A percentile compares a stretch with the other conserved stretches of the same genome.
These are phyloP conservation scores for Dillenia turbinata DNA, from an alignment of 164 flowering plant genomes.

Conservation along the genomic window DNA sequence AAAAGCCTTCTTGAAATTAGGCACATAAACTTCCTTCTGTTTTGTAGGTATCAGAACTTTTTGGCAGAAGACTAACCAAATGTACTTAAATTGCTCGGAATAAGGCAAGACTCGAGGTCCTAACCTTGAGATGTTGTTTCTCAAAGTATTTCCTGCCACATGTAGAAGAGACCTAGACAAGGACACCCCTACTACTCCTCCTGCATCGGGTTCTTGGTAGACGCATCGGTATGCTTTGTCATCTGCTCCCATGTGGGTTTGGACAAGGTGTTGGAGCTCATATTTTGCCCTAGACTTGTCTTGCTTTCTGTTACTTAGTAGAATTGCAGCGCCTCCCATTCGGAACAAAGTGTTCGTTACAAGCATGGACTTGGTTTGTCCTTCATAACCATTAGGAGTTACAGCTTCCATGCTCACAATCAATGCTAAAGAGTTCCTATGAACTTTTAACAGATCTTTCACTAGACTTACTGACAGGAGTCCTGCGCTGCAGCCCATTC, in stretches of 20 bases:
- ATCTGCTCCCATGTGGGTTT: slow-evolving; percentile 50
- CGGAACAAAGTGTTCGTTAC: slow-evolving; percentile 53
- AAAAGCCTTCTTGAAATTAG: slow-evolving; percentile 44
- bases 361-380: slow-evolving; percentile 55
- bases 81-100: slow-evolving; percentile 39
- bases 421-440: slow-evolving; percentile 43
- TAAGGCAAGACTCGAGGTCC: slow-evolving; percentile 42
- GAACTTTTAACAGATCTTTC: slow-evolving; percentile 50
- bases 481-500: slow-evolving; percentile 82
- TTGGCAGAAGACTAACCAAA: slow-evolving; percentile 13
- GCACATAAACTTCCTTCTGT: slow-evolving; percentile 23
- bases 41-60: slow-evolving; percentile 2
- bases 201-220: slow-evolving; percentile 34
- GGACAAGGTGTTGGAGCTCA: slow-evolving; percentile 38
- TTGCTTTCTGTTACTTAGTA: slow-evolving; percentile 38
- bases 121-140: slow-evolving; percentile 30
- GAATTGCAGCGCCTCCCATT: slow-evolving; percentile 49
- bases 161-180: slow-evolving; percentile 33
- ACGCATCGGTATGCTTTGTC: slow-evolving; percentile 38
- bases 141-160: slow-evolving; percentile 39
- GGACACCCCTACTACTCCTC: slow-evolving; percentile 34
- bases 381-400: slow-evolving; percentile 34
- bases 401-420: slow-evolving; percentile 56
- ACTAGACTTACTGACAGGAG: slow-evolving; percentile 40
- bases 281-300: slow-evolving; percentile 35